Conservation (phyloP, 441 rosid genomes). For the Metrosideros polymorpha region DNA sequence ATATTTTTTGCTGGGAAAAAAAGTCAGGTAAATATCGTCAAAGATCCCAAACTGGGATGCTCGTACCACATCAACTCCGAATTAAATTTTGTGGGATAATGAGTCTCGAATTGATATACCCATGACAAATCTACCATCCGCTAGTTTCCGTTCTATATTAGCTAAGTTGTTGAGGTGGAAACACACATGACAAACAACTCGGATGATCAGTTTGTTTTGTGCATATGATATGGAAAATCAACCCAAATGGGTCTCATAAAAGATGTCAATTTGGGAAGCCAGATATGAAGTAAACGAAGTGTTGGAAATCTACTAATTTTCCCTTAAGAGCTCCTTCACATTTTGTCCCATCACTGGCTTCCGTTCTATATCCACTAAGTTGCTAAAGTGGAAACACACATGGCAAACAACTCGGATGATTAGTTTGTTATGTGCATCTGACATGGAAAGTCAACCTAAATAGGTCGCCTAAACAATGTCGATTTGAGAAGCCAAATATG, state of each 20-base stretch:
- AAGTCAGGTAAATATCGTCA: too few species aligned
- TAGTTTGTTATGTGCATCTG: neutral
- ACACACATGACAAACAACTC: rapidly evolving
- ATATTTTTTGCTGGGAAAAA: too few species aligned
- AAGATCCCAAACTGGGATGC: neutral
- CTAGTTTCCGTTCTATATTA: neutral
- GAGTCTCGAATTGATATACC: rapidly evolving
- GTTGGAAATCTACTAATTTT: neutral
- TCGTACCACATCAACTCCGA: too few species aligned
- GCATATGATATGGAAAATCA: neutral
- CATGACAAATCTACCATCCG: neutral
- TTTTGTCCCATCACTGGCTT: too few species aligned
- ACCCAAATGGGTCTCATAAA: neutral
- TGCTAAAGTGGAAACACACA: too few species aligned
- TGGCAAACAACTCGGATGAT: too few species aligned
- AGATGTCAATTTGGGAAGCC: neutral
- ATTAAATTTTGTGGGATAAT: too few species aligned
- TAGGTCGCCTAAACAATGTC: neutral
- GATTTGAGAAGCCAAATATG: neutral
- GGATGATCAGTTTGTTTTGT: neutral
- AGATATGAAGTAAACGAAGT: neutral
- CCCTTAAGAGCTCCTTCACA: neutral
- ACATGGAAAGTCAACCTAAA: neutral
- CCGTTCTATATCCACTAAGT: too few species aligned
- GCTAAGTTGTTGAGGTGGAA: neutral